Evolutionary conservation across 176 grass and related monocot species (phyloP).

Genomic region (Neostapfia colusana): DNA sequence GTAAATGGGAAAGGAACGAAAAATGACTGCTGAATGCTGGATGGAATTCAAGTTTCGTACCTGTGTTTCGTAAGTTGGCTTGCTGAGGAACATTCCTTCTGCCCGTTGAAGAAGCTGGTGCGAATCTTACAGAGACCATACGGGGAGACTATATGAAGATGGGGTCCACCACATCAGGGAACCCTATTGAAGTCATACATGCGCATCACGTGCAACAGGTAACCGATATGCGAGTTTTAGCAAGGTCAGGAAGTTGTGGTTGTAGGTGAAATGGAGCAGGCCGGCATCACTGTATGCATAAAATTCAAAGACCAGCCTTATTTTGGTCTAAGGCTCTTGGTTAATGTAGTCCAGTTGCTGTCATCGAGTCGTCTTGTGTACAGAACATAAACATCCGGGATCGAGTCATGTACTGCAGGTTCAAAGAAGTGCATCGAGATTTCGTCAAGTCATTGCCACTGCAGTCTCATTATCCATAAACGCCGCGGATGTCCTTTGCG

Average conservation of each 20-base stretch:
- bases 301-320: background rate
- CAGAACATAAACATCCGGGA: no score
- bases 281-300: background rate
- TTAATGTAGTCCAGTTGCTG: background rate
- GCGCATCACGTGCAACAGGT: background rate
- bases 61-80: constrained; percentile 25
- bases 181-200: background rate
- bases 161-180: background rate
- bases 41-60: background rate
- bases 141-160: background rate
- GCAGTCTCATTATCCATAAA: no score
- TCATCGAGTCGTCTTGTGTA: no score
- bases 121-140: background rate
- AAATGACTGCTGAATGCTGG: constrained; percentile 5
- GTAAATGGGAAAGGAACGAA: background rate
- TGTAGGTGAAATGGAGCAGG: background rate
- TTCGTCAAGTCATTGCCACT: no score
- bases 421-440: no score
- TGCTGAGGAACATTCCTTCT: constrained; percentile 9
- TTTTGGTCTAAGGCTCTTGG: background rate
- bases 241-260: background rate
- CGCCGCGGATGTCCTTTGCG: no score
- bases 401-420: no score
- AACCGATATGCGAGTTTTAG: background rate
- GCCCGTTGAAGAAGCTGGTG: constrained; percentile 7